Evolutionary conservation across 345 rosid genomes (phyloP).

Genomic region (Carallia brachiata): DNA sequence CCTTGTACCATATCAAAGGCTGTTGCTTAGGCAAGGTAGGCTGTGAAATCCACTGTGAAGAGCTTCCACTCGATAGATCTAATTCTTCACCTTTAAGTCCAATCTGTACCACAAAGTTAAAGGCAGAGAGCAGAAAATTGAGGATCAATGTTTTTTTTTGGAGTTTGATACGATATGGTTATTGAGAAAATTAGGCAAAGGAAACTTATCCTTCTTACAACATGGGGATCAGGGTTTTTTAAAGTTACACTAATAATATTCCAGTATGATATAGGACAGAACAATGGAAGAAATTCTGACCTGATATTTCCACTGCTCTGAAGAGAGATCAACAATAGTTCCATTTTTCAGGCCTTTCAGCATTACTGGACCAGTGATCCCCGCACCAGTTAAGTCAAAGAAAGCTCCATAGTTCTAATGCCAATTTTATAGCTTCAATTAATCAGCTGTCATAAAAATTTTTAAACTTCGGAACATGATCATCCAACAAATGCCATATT

Average conservation of each 20-base stretch:
- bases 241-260: neutral
- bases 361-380: conserved; percentile 86
- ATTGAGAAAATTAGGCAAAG: conserved; percentile 5
- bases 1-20: conserved; percentile 96
- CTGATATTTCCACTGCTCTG: conserved; percentile 89
- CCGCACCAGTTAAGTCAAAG: conserved; percentile 72
- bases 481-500: conserved; percentile 11
- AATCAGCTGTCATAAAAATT: neutral
- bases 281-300: conserved; percentile 27
- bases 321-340: conserved; percentile 54
- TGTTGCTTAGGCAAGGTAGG: conserved; percentile 68
- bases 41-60: conserved; percentile 67
- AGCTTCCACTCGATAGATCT: conserved; percentile 59
- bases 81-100: conserved; percentile 90
- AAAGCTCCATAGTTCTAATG: conserved; percentile 90
- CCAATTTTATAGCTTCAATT: conserved; percentile 6
- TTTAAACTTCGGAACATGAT: conserved; percentile 6
- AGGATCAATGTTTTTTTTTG: neutral
- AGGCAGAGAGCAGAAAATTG: conserved; percentile 6
- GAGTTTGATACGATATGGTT: neutral
- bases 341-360: conserved; percentile 56
- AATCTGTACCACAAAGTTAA: conserved; percentile 38
- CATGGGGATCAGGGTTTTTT: no score
- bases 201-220: neutral
- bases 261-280: neutral